Base-by-base conservation (phyloP, 345 rosid species). In the Salix brachista region DNA sequence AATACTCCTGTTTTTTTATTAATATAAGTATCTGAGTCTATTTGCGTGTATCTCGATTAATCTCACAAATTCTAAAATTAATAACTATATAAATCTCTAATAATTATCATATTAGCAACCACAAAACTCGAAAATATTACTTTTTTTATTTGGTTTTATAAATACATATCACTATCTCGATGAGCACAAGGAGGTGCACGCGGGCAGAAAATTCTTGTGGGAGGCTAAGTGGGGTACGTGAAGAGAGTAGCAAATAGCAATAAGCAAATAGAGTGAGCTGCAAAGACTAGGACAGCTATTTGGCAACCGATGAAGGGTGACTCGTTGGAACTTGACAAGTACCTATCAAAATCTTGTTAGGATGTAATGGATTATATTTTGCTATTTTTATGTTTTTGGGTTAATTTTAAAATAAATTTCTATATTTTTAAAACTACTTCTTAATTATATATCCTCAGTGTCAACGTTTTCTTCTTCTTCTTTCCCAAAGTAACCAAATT, bases 61-160 rank as follows among this genome's bases (percentile, higher is more conserved):
- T 28, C 2, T 28, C 30, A 28, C 2, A 28, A 2, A 28, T 30
- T 30, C 4, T 30, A 34, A 34, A 34, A 34, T 34, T 34, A 34
- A 34, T 4, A 34, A 5, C 1, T 1, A 34, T 34, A 34, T 34
- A 34, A 34, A 4, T 4, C 0, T 4, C 4, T 34, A 34, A 4
- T 34, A 34, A 34, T 34, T 0, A 36, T 36, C 1, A 1, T 36
- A 36, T 36, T 5, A 36, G 0, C 0, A 5, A 36, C 0, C 1
- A 36, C 7, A 5, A 0, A 0, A 5, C 7, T 36, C 7, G 1
- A 36, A 36, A 36, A 0, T 36, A 36, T 4, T 36, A 5, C 0
- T 5, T 3, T 0, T 8, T 11, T 10, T 3, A 13, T 56, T 1
- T 58, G 28, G 28, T 2, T n/a, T 25, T 8, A 10, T 23, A 9